phyloP scores from a whole-genome alignment of 176 grass and related monocot species.

The Triticum urartu region DNA sequence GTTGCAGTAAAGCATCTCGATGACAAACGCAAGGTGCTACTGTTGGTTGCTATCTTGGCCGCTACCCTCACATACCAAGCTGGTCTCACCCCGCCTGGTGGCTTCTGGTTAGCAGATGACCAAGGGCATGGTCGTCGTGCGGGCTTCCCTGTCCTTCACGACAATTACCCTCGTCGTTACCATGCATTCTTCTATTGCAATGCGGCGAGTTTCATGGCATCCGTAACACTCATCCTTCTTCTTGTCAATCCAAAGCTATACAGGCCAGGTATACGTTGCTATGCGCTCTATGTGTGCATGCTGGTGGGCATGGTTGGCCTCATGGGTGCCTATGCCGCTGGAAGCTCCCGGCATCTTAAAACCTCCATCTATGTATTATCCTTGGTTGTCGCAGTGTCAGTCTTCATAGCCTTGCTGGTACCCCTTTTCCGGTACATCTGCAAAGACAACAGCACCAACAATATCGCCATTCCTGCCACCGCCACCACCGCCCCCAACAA shows the following conservation, averaged over 20 bases:
- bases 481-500: too few relatives aligned
- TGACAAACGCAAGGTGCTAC: neutral
- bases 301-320: too few relatives aligned
- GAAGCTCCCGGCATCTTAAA: neutral
- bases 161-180: neutral
- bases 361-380: neutral
- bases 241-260: neutral
- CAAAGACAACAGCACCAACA: too few relatives aligned
- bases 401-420: neutral
- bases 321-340: neutral
- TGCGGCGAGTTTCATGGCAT: neutral
- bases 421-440: too few relatives aligned
- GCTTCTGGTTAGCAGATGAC: neutral
- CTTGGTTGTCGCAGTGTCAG: neutral
- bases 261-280: too few relatives aligned
- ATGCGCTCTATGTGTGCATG: too few relatives aligned
- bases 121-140: neutral
- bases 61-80: neutral
- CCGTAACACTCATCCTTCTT: neutral
- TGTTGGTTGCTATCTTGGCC: neutral
- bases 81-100: neutral
- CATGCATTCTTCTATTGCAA: conserved; percentile 31
- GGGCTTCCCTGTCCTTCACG: neutral
- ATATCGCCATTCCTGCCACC: too few relatives aligned
- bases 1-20: neutral